These are phyloP conservation scores for Eucalyptus regnans DNA, from an alignment of 345 rosid genomes.

Conservation along the genomic window DNA sequence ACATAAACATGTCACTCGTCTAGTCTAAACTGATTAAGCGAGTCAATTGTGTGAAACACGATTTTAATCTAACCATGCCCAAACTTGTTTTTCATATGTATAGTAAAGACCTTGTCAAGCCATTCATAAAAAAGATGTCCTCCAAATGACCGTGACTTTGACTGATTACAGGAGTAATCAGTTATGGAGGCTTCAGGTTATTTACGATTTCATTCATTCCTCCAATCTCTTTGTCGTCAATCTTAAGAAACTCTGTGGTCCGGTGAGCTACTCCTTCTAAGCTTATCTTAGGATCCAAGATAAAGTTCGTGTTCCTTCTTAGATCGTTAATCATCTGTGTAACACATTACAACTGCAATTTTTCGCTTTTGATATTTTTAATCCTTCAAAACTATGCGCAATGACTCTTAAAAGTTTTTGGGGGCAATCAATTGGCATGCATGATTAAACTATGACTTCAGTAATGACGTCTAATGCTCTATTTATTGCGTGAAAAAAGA, in stretches of 20 bases:
- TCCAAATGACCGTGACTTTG: neutral
- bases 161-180: neutral
- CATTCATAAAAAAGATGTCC: neutral
- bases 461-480: neutral
- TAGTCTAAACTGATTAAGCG: neutral
- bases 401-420: neutral
- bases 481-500: fast-evolving
- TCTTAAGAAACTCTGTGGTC: neutral
- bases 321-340: neutral
- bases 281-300: neutral
- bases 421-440: neutral
- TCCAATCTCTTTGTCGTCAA: neutral
- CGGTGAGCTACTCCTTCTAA: neutral
- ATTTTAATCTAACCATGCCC: neutral
- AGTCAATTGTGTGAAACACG: neutral
- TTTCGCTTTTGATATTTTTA: neutral
- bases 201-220: neutral
- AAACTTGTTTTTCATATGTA: neutral
- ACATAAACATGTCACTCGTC: neutral
- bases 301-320: neutral
- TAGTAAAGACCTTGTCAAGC: too few species aligned
- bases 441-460: neutral
- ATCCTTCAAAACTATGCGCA: neutral
- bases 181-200: neutral
- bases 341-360: neutral